Evolutionary conservation across 2,329 filamentous ascomycete species (phyloP).

Genomic region (Trichoderma harzianum): DNA sequence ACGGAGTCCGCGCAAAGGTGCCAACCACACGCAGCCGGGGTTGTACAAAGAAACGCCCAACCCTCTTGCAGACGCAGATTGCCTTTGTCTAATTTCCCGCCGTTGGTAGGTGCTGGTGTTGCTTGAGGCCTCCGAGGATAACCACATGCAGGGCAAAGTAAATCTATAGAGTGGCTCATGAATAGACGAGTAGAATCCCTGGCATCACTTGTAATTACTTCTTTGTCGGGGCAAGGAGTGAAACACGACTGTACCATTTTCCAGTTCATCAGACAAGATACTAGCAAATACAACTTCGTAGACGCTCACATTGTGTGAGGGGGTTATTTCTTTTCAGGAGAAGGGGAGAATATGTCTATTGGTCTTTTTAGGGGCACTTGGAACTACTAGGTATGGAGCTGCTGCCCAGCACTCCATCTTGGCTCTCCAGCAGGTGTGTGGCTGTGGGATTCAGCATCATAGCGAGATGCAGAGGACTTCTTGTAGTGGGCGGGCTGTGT

Average conservation of each 20-base stretch:
- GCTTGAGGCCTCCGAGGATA: neutral
- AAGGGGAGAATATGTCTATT: neutral
- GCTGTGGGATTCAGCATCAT: neutral
- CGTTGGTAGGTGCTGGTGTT: neutral
- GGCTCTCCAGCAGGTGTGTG: neutral
- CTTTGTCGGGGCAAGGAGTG: neutral
- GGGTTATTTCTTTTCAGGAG: neutral
- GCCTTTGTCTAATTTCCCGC: neutral
- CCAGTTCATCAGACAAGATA: neutral
- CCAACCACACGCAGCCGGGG: neutral
- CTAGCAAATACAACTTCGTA: neutral
- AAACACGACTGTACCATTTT: neutral
- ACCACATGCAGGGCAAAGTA: neutral
- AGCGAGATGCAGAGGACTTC: neutral
- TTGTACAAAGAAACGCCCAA: neutral
- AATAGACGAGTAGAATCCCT: neutral
- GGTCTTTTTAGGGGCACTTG: neutral
- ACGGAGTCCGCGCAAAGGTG: neutral
- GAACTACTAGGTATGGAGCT: neutral
- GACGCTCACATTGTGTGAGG: neutral
- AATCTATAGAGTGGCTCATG: neutral
- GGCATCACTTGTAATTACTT: neutral
- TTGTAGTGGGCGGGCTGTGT: neutral
- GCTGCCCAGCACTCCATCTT: neutral
- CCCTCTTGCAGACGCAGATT: neutral